Evolutionary conservation across 2,329 filamentous ascomycete genomes (phyloP).

Genomic region (Cladosporium colombiae): DNA sequence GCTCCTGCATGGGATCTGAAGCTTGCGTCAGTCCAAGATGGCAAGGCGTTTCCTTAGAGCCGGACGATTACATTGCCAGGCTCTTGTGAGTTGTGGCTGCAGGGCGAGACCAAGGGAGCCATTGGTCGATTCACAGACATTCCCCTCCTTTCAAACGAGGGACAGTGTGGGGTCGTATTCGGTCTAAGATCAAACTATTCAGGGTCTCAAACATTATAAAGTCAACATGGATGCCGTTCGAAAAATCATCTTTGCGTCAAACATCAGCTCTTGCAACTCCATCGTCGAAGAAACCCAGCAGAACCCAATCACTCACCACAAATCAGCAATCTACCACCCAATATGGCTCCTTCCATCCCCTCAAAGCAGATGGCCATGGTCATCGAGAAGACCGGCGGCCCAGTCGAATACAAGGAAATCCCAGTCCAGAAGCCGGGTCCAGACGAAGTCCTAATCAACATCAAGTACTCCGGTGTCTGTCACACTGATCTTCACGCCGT

Average conservation of each 20-base stretch:
- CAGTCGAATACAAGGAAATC: conserved; percentile 75
- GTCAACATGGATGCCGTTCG: neutral
- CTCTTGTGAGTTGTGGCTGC: conserved; percentile 14
- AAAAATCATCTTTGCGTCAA: neutral
- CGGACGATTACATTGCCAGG: conserved; percentile 8
- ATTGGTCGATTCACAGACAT: conserved; percentile 13
- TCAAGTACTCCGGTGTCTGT: conserved; percentile 89
- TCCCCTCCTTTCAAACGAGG: conserved; percentile 19
- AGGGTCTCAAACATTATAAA: conserved; percentile 9
- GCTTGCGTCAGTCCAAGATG: conserved; percentile 10
- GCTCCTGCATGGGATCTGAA: conserved; percentile 1
- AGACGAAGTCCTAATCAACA: conserved; percentile 88
- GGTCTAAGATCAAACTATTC: neutral
- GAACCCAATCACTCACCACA: neutral
- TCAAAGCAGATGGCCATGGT: conserved; percentile 90
- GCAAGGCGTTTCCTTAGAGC: conserved; percentile 16
- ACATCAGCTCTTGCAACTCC: neutral
- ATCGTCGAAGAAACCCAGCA: neutral
- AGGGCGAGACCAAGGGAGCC: conserved; percentile 7
- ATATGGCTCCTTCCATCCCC: conserved; percentile 56
- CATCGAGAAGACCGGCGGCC: conserved; percentile 74
- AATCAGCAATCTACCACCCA: neutral
- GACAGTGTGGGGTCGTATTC: conserved; percentile 16
- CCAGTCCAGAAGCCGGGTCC: conserved; percentile 77
- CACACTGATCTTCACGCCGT: conserved; percentile 83